phyloP scores from a whole-genome alignment of 2,329 filamentous ascomycete species.

The Plenodomus biglobosus region DNA sequence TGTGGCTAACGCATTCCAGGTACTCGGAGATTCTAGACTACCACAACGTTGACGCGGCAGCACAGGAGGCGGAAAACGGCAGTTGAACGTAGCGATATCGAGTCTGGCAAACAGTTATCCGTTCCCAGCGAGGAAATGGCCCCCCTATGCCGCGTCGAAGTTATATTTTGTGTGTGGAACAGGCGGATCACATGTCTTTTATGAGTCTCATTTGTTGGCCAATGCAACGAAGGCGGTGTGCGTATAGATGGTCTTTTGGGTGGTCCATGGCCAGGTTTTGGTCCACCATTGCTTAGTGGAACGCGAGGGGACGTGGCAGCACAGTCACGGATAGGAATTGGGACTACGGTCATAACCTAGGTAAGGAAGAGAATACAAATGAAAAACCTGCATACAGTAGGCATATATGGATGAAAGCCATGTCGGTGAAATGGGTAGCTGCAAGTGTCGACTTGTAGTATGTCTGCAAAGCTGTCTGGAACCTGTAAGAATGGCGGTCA shows the following conservation, averaged over 20 bases:
- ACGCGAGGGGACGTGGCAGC: not conserved
- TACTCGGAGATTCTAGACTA: slow-evolving; percentile 99
- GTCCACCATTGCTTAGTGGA: slow-evolving; percentile 9
- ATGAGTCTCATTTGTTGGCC: slow-evolving; percentile 18
- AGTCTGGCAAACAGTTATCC: slow-evolving; percentile 12
- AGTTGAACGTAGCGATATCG: slow-evolving; percentile 23
- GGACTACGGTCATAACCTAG: slow-evolving; percentile 11
- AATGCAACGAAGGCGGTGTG: slow-evolving; percentile 7
- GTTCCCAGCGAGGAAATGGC: slow-evolving; percentile 13
- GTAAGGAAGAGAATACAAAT: slow-evolving; percentile 7
- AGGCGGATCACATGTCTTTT: slow-evolving; percentile 20
- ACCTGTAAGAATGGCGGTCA: no score
- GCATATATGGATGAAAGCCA: not conserved
- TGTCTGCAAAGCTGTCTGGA: no score
- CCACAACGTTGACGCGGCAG: slow-evolving; percentile 83
- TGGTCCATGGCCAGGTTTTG: slow-evolving; percentile 13
- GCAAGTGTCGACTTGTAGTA: not conserved
- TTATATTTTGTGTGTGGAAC: slow-evolving; percentile 17
- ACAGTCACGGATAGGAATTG: slow-evolving; percentile 9
- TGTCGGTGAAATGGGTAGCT: not conserved
- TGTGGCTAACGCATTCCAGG: slow-evolving; percentile 55
- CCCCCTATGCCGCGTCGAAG: not conserved
- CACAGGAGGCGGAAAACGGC: slow-evolving; percentile 37
- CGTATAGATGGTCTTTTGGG: slow-evolving; percentile 19
- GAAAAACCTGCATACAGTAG: not conserved